These are phyloP conservation scores for Paulownia fortunei DNA, from an alignment of 257 asterid genomes.

Conservation along the genomic window DNA sequence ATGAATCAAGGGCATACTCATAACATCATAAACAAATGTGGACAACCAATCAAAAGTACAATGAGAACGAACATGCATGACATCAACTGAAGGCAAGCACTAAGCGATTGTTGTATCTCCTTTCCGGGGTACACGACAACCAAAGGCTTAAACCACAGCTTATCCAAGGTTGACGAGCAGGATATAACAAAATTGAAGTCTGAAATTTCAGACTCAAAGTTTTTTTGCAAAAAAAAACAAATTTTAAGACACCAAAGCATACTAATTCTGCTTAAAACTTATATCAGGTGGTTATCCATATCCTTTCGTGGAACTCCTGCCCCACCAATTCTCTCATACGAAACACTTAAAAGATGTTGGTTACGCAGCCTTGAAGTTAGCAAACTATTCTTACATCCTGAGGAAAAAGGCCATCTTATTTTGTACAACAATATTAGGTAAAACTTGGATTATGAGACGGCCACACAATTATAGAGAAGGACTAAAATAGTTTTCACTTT, in stretches of 20 bases:
- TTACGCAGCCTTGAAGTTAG: background rate
- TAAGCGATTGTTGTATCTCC: background rate
- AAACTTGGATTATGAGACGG: background rate
- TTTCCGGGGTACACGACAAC: background rate
- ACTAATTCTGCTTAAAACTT: background rate
- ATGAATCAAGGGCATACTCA: background rate
- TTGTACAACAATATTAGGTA: too few relatives aligned
- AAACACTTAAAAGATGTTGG: background rate
- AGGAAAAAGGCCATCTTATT: background rate
- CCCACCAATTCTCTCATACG: too few relatives aligned
- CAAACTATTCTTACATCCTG: background rate
- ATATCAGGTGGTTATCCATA: too few relatives aligned
- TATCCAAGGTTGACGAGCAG: background rate
- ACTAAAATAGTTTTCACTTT: background rate
- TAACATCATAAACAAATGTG: background rate
- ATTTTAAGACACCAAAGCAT: background rate
- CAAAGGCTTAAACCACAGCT: background rate
- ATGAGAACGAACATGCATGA: background rate
- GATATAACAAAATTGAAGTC: background rate
- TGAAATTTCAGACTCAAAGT: background rate
- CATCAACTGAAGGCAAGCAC: background rate
- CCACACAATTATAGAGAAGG: too few relatives aligned
- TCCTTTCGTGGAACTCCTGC: too few relatives aligned
- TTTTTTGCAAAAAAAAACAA: background rate
- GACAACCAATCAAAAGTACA: background rate